Conservation (phyloP, 768 basidiomycete genomes). For the Russula lepida region DNA sequence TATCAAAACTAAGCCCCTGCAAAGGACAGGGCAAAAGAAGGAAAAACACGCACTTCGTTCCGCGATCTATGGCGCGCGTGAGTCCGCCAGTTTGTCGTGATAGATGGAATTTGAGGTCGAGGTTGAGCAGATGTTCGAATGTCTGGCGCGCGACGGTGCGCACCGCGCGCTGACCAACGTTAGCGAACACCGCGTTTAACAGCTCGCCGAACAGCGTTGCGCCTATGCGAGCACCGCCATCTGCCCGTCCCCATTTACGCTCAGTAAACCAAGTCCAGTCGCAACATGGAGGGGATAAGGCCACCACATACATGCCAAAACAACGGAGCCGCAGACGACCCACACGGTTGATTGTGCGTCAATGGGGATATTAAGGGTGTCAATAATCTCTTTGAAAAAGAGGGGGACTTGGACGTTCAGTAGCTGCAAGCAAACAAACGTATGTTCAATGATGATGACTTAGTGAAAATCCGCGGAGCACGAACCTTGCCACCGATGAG, state of each 20-base stretch:
- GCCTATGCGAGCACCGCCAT: slow-evolving; percentile 84
- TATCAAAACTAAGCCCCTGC: not conserved
- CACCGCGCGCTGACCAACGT: slow-evolving; percentile 89
- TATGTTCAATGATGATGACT: not conserved
- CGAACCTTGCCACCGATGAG: slow-evolving; percentile 80
- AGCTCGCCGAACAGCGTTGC: slow-evolving; percentile 88
- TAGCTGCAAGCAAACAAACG: slow-evolving; percentile 38
- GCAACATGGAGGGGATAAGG: not conserved
- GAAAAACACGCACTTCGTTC: slow-evolving; percentile 68
- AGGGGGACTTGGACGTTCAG: slow-evolving; percentile 98
- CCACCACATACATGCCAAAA: slow-evolving; percentile 74
- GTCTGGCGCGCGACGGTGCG: slow-evolving; percentile 94
- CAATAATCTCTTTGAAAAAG: slow-evolving; percentile 88
- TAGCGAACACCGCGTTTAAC: slow-evolving; percentile 92
- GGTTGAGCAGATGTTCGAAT: slow-evolving; percentile 84
- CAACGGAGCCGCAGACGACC: slow-evolving; percentile 82
- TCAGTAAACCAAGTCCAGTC: not conserved
- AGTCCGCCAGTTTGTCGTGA: slow-evolving; percentile 92
- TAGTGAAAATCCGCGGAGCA: not conserved
- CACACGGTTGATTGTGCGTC: slow-evolving; percentile 72
- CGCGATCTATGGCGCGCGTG: slow-evolving; percentile 92
- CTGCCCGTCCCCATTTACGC: slow-evolving; percentile 38
- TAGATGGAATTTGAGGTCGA: slow-evolving; percentile 90
- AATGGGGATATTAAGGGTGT: slow-evolving; percentile 79
- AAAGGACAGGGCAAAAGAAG: not conserved